phyloP scores from a whole-genome alignment of 78 protist species.

The Protostelium mycophagum region DNA sequence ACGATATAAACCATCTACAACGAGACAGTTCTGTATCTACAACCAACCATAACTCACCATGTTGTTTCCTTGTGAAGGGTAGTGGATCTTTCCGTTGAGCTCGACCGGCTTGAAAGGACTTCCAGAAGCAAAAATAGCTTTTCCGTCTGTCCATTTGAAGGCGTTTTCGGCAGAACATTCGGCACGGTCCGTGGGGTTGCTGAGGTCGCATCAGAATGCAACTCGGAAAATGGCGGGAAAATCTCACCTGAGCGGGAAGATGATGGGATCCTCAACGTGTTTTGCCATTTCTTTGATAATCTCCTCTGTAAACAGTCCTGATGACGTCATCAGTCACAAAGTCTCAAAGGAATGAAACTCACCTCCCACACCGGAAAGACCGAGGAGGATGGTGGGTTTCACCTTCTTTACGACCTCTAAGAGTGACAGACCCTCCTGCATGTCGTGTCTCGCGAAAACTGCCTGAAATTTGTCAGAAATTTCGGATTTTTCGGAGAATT shows the following conservation, averaged over 20 bases:
- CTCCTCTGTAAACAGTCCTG: slow-evolving; percentile 69
- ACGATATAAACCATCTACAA: slow-evolving; percentile 6
- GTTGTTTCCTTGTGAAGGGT: slow-evolving; percentile 80
- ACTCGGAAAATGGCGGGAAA: slow-evolving; percentile 37
- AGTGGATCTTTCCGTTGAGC: slow-evolving; percentile 25
- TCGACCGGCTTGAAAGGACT: slow-evolving; percentile 82
- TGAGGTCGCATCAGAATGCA: not conserved
- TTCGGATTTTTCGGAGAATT: too few species aligned
- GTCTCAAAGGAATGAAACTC: not conserved
- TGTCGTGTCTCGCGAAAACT: not conserved
- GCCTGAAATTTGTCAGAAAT: not conserved
- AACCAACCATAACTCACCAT: slow-evolving; percentile 8
- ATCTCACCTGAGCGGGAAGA: slow-evolving; percentile 75
- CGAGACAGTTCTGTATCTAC: slow-evolving; percentile 12
- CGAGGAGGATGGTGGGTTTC: slow-evolving; percentile 88
- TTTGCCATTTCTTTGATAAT: slow-evolving; percentile 46
- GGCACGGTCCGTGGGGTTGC: slow-evolving; percentile 87
- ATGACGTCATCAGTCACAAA: not conserved
- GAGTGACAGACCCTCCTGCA: slow-evolving; percentile 14
- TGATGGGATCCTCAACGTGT: slow-evolving; percentile 77
- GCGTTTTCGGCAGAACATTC: slow-evolving; percentile 93
- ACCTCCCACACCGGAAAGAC: slow-evolving; percentile 76
- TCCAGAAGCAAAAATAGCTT: slow-evolving; percentile 86
- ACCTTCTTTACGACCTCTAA: slow-evolving; percentile 45
- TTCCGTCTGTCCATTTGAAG: slow-evolving; percentile 78